Percentiles rank a stretch among this genome's conserved stretches.
These are phyloP conservation scores for Lathyrus sativus DNA, from an alignment of 306 rosid species.

Conservation along the genomic window DNA sequence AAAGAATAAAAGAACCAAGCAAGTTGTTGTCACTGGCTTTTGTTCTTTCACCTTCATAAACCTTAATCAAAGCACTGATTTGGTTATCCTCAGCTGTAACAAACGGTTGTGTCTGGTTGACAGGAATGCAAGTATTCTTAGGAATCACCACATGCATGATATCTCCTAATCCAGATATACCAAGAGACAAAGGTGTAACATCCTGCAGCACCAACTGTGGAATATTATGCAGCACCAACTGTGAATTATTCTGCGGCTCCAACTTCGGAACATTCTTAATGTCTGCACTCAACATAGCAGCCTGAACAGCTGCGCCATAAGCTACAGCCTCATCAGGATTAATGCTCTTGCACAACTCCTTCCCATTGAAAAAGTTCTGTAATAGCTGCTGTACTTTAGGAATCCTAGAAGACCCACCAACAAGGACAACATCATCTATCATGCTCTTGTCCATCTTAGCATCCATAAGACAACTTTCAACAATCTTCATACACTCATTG, in stretches of 20 bases:
- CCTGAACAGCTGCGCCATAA: slow-evolving; percentile 31
- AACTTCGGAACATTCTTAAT: slow-evolving; percentile 31
- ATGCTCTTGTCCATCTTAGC: neutral
- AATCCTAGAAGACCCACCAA: slow-evolving; percentile 29
- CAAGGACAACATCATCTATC: slow-evolving; percentile 29
- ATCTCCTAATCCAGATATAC: neutral
- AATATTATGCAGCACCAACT: too few species aligned
- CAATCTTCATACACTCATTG: neutral
- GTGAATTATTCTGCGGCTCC: slow-evolving; percentile 42
- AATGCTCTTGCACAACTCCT: neutral
- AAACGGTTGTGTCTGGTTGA: neutral
- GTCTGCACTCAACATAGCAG: neutral
- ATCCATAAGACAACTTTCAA: neutral
- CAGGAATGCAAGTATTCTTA: slow-evolving; percentile 51
- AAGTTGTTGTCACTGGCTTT: slow-evolving; percentile 42
- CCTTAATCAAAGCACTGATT: slow-evolving; percentile 15
- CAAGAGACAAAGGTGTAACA: slow-evolving; percentile 55
- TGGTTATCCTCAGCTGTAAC: slow-evolving; percentile 27
- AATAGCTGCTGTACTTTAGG: slow-evolving; percentile 1
- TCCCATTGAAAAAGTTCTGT: neutral
- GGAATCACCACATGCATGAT: slow-evolving; percentile 31
- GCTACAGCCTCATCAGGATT: slow-evolving; percentile 35
- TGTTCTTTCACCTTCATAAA: slow-evolving; percentile 3
- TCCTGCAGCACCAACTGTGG: slow-evolving; percentile 48
- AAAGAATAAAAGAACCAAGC: slow-evolving; percentile 41